Base-by-base conservation (phyloP, 345 rosid genomes). In the Aquilaria yunnanensis region DNA sequence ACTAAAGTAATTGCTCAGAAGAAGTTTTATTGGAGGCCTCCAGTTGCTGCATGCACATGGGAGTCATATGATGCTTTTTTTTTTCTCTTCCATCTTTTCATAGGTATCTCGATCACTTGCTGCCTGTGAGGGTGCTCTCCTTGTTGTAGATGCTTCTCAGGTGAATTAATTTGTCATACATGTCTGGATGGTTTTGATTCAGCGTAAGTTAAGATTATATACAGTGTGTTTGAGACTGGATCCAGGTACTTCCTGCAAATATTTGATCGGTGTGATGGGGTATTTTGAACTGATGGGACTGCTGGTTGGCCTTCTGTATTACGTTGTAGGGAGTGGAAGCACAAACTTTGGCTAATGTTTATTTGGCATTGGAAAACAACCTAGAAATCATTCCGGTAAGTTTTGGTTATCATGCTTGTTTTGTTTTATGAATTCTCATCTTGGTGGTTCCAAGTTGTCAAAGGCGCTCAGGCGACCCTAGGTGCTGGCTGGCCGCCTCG, bases 21-120 rank as follows among this genome's bases (percentile, higher is more conserved):
- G 7, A 4, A 37, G 43, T 37, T 4, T 37, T 5, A 37, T 37
- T 4, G 43, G 43, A 2, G 43, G 43, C 43, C 43, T 37, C 43
- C 43, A 52, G 37, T 2, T 14, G 43, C 16, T 62, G 31, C 29
- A 34, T 62, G 34, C 10, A 34, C 14, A 30, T 33, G 57, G 9
- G 2, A 34, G 46, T 34, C 47, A 16, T 33, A 14, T 47, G 23
- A 33, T 51, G 30, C 16, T 62, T 34, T 43, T 6, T 23, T 51
- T 52, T 12, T 51, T 16, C 4, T 51, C 32, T 23, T 29, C 49
- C 16, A 29, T 57, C 29, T 69, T 43, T 64, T 14, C 32, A 43
- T 68, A 92, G 98, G 99, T 94, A 66, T 94, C 99, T 43, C 89
- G 99, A 70, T 94, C 99, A 53, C 97, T 94, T 77, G 99, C 99